phyloP scores from a whole-genome alignment of 202 grass and related monocot genomes.

The Thinopyrum obtusiflorum region DNA sequence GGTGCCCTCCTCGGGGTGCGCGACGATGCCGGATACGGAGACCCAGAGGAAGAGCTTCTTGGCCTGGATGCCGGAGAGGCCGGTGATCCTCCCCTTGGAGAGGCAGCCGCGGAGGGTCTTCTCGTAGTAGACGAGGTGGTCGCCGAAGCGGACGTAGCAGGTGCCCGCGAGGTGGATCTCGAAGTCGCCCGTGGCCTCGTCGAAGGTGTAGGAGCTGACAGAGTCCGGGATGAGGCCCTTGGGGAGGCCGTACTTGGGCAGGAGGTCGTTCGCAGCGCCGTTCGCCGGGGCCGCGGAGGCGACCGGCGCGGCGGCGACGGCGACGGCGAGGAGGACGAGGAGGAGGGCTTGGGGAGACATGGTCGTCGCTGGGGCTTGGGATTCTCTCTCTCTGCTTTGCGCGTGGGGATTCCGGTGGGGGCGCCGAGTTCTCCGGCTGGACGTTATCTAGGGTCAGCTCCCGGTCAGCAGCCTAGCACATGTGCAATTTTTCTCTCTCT shows the following conservation, averaged over 20 bases:
- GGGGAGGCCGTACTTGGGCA: slow-evolving; percentile 69
- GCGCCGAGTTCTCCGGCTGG: neutral
- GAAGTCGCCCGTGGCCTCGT: slow-evolving; percentile 50
- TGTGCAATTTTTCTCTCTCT: too few relatives aligned
- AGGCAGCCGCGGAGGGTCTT: slow-evolving; percentile 48
- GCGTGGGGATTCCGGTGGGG: neutral
- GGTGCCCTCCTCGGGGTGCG: slow-evolving; percentile 45
- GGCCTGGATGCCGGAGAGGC: slow-evolving; percentile 65
- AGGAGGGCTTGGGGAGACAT: slow-evolving; percentile 23
- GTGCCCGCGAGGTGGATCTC: slow-evolving; percentile 54
- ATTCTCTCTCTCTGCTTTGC: neutral
- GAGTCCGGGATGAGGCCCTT: slow-evolving; percentile 67
- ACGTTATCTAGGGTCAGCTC: neutral
- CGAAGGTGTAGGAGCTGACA: slow-evolving; percentile 55
- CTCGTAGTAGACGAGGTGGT: slow-evolving; percentile 66
- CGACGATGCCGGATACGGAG: slow-evolving; percentile 59
- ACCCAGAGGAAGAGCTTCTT: slow-evolving; percentile 89
- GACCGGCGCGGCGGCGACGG: neutral
- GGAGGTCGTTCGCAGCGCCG: slow-evolving; percentile 48
- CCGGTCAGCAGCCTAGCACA: neutral
- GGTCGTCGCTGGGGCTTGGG: slow-evolving; percentile 28
- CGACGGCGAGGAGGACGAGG: neutral
- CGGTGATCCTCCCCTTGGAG: slow-evolving; percentile 48
- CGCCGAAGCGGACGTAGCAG: slow-evolving; percentile 73
- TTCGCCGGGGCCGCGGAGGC: neutral